phyloP scores from a whole-genome alignment of 2,329 filamentous ascomycete genomes.

The Talaromyces marneffei region DNA sequence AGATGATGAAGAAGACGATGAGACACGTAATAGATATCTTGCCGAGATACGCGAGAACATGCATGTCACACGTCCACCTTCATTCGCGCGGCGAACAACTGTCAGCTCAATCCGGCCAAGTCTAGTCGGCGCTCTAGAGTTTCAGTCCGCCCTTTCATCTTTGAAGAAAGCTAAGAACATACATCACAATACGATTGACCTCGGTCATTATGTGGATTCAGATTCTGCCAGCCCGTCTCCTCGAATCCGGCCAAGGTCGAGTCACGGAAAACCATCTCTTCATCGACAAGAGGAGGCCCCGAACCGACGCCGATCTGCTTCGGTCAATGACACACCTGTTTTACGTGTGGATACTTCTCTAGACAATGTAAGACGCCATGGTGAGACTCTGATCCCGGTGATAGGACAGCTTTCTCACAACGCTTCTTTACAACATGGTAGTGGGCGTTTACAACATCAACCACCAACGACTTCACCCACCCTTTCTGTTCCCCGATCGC shows the following conservation, averaged over 20 bases:
- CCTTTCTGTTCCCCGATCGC: slow-evolving; percentile 25
- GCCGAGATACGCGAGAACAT: slow-evolving; percentile 90
- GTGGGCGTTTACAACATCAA: neutral
- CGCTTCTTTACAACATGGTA: neutral
- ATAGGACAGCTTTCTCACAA: neutral
- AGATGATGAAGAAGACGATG: slow-evolving; percentile 48
- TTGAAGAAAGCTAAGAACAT: slow-evolving; percentile 76
- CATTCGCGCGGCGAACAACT: slow-evolving; percentile 62
- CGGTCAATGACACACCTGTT: slow-evolving; percentile 46
- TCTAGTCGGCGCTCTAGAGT: slow-evolving; percentile 87
- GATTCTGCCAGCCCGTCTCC: slow-evolving; percentile 17
- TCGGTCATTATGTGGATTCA: slow-evolving; percentile 55
- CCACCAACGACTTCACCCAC: slow-evolving; percentile 32
- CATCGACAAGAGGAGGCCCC: neutral
- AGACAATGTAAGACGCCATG: neutral
- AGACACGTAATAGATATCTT: slow-evolving; percentile 54
- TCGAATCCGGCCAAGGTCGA: slow-evolving; percentile 15
- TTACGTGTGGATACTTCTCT: slow-evolving; percentile 23
- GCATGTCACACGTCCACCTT: slow-evolving; percentile 68
- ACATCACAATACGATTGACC: slow-evolving; percentile 61
- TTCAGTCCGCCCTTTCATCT: slow-evolving; percentile 82
- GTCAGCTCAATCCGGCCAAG: slow-evolving; percentile 86
- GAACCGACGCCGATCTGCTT: slow-evolving; percentile 46
- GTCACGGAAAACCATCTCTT: neutral
- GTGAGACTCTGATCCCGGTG: neutral